These are phyloP conservation scores for Diaporthe capsici DNA, from an alignment of 2,329 filamentous ascomycete genomes.

Conservation along the genomic window DNA sequence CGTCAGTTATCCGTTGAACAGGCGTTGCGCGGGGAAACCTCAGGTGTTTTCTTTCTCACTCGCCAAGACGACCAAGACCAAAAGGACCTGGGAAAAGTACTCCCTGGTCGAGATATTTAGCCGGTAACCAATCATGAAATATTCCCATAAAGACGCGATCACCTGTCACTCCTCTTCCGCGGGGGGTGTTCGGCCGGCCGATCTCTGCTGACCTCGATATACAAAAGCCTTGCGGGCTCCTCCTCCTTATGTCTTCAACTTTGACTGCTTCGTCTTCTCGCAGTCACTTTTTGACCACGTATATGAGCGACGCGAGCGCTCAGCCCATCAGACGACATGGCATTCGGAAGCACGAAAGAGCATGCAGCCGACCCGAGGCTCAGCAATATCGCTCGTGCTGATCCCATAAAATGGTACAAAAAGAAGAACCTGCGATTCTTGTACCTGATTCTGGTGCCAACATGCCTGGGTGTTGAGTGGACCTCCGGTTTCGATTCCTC, in stretches of 20 bases:
- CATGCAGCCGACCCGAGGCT: slow-evolving; percentile 51
- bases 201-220: slow-evolving; percentile 3
- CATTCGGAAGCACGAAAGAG: slow-evolving; percentile 51
- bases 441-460: slow-evolving; percentile 57
- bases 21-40: slow-evolving; percentile 19
- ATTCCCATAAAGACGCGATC: background rate
- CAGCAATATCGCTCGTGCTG: slow-evolving; percentile 52
- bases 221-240: background rate
- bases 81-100: slow-evolving; percentile 15
- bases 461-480: slow-evolving; percentile 58
- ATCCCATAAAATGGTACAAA: slow-evolving; percentile 55
- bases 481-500: slow-evolving; percentile 60
- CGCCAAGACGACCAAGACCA: slow-evolving; percentile 11
- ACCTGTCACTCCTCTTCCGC: background rate
- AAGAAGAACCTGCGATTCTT: slow-evolving; percentile 56
- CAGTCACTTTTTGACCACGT: background rate
- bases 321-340: slow-evolving; percentile 15
- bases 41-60: slow-evolving; percentile 2
- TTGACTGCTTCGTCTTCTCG: background rate
- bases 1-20: background rate
- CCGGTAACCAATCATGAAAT: slow-evolving; percentile 26
- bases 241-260: background rate
- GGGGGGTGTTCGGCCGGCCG: background rate
- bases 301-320: background rate
- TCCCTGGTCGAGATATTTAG: slow-evolving; percentile 11